These are phyloP conservation scores for Echria macrotheca DNA, from an alignment of 495 filamentous ascomycete species.

Conservation along the genomic window DNA sequence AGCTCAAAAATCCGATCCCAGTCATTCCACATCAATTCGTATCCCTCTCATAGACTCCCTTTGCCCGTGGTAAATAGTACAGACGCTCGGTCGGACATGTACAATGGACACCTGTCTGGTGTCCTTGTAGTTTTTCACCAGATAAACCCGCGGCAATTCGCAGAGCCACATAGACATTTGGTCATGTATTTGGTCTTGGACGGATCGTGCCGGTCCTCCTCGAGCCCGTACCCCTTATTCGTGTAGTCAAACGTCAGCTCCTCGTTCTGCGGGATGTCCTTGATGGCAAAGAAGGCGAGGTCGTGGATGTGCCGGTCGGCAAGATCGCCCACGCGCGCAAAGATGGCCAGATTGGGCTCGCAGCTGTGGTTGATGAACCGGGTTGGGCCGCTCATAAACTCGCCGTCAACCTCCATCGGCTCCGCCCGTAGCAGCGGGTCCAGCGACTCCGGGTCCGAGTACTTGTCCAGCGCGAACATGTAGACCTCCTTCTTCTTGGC, in stretches of 20 bases:
- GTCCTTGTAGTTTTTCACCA: no score
- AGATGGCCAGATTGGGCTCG: slow-evolving; percentile 68
- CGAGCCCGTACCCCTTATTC: slow-evolving; percentile 44
- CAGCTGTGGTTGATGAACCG: slow-evolving; percentile 74
- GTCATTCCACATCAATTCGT: no score
- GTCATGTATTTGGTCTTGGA: slow-evolving; percentile 43
- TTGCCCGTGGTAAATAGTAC: no score
- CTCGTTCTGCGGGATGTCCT: slow-evolving; percentile 59
- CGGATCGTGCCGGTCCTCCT: slow-evolving; percentile 47
- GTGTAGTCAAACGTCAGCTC: slow-evolving; percentile 90
- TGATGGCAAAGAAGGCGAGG: slow-evolving; percentile 75
- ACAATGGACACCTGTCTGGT: no score
- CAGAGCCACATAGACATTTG: slow-evolving; percentile 62
- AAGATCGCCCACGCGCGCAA: slow-evolving; percentile 74
- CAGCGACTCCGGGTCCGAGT: slow-evolving; percentile 44
- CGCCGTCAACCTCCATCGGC: slow-evolving; percentile 50
- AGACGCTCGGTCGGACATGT: no score
- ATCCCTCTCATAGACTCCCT: no score
- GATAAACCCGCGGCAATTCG: slow-evolving; percentile 61
- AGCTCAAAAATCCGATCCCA: no score
- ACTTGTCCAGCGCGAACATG: slow-evolving; percentile 82
- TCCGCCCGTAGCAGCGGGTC: slow-evolving; percentile 36
- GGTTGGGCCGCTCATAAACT: slow-evolving; percentile 53
- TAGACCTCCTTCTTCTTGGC: slow-evolving; percentile 58
- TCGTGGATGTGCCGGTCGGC: slow-evolving; percentile 74